Conservation (phyloP, 345 rosid genomes). For the Firmiana major region DNA sequence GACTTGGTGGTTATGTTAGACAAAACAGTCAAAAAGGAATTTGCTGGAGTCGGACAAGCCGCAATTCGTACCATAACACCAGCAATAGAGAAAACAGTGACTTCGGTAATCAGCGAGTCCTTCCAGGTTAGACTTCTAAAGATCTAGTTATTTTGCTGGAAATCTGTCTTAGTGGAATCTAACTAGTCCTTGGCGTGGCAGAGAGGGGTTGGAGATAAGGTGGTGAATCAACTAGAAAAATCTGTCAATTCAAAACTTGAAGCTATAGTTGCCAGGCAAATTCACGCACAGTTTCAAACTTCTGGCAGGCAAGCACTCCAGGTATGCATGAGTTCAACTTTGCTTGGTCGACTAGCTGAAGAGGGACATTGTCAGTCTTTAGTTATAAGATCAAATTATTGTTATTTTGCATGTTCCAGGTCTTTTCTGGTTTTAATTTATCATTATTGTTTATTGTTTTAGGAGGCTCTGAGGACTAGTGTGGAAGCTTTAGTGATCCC, state of each 20-base stretch:
- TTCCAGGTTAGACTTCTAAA: constrained; percentile 65
- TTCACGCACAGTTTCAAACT: constrained; percentile 85
- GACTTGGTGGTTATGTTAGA: constrained; percentile 57
- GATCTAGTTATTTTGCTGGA: constrained; percentile 8
- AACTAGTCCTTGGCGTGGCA: constrained; percentile 31
- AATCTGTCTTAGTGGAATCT: constrained; percentile 10
- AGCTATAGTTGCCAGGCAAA: constrained; percentile 76
- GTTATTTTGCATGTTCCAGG: constrained; percentile 12
- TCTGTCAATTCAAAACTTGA: constrained; percentile 79
- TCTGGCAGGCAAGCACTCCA: constrained; percentile 93
- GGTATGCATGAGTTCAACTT: constrained; percentile 40
- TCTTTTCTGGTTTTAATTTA: constrained; percentile 12
- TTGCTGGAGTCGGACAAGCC: constrained; percentile 48
- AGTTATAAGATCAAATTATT: not conserved
- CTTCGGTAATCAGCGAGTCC: constrained; percentile 64
- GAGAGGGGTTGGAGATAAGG: constrained; percentile 91
- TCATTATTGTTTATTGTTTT: constrained; percentile 14
- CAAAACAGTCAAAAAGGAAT: constrained; percentile 68
- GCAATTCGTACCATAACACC: constrained; percentile 58
- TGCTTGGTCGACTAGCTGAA: not conserved
- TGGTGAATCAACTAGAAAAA: constrained; percentile 80
- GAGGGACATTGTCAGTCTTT: not conserved
- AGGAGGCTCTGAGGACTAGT: constrained; percentile 71
- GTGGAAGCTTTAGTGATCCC: constrained; percentile 77
- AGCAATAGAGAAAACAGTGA: constrained; percentile 57